Evolutionary conservation across 305 asterid species (phyloP).

Genomic region (Solanum hybrid): DNA sequence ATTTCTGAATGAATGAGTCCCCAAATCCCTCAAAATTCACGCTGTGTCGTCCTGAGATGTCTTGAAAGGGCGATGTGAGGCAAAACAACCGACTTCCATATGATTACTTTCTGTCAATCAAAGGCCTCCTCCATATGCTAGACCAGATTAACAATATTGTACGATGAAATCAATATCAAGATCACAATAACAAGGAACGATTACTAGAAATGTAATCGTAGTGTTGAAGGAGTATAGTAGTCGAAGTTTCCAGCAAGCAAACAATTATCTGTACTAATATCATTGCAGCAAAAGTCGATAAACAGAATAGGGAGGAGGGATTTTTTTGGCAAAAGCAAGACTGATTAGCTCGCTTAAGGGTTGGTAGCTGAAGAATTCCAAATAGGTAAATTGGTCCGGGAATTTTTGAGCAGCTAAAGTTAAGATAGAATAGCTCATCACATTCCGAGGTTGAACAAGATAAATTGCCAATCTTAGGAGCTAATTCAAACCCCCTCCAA

Average conservation of each 20-base stretch:
- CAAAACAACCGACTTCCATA: background rate
- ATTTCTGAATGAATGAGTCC: background rate
- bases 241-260: background rate
- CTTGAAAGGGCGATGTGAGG: background rate
- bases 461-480: background rate
- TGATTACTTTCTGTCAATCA: background rate
- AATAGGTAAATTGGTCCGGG: background rate
- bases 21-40: background rate
- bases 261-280: background rate
- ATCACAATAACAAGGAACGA: background rate
- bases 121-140: background rate
- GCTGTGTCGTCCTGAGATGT: background rate
- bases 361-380: background rate
- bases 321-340: background rate
- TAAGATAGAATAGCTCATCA: background rate
- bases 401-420: background rate
- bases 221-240: background rate
- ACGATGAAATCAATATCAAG: background rate
- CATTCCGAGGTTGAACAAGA: background rate
- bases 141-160: background rate
- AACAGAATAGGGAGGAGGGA: background rate
- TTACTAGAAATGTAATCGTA: background rate
- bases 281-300: background rate
- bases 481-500: background rate
- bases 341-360: background rate